Base-by-base conservation (phyloP, 805 yeast genomes). In the Ogataea wickerhamii region DNA sequence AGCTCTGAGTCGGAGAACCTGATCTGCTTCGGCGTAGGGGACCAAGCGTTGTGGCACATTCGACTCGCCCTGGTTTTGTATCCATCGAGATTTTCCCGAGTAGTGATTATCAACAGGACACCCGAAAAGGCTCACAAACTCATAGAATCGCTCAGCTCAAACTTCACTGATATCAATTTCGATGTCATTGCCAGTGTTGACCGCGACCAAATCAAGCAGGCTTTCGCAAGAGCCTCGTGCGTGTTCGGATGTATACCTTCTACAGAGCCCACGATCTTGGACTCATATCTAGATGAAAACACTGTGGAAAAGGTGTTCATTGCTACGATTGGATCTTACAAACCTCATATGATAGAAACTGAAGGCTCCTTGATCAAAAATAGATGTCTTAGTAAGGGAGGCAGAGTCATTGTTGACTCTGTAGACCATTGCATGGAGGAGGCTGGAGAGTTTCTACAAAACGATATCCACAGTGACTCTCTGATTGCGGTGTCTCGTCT, bases 31-130 rank as follows among this genome's bases (percentile, higher is more conserved):
- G 87, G 87, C 1, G 74, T 74, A 20, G 87, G 87, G 0, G 66
- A 68, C 24, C 86, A 80, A 55, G 80, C 80, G 0, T 70, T 67
- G 44, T 80, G 87, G 87, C 87, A 80, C 52, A 61, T 68, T 24
- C 66, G 63, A 48, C 60, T 71, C 39, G 66, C 73, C 4, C 52
- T 69, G 32, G 39, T 50, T 11, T 55, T 71, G 28, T 78, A 66
- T 53, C 67, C 65, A 8, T 54, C 40, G 1, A 44, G 51, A 14
- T 59, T 74, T 25, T 38, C 50, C 8, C 58, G 55, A 12, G 73
- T 80, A 28, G 65, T 73, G 28, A 56, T 77, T 16, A 61, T 68
- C 18, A 74, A 73, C 44, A 56, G 84, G 38, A 53, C 71, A 2
- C 21, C 59, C 5, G 58, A 52, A 16, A 72, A 73, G 27, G 76